phyloP scores from a whole-genome alignment of 352 stramenopile genomes.

The Aphanomyces invadans region DNA sequence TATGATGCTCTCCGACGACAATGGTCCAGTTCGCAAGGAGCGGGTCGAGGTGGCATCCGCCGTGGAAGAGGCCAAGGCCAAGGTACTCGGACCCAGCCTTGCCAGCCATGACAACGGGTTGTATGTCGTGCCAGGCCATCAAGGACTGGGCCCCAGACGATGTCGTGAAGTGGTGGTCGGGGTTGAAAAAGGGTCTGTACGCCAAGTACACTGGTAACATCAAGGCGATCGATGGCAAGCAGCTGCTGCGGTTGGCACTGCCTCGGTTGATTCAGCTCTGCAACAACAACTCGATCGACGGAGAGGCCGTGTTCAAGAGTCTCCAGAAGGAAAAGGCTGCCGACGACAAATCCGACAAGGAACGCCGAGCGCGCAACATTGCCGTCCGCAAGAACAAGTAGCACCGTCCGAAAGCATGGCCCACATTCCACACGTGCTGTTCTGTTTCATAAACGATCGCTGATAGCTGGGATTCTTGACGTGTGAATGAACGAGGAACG shows the following conservation, averaged over 20 bases:
- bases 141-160: slow-evolving; percentile 55
- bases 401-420: too few species aligned
- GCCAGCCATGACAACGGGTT: neutral
- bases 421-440: too few species aligned
- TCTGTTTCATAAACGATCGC: too few species aligned
- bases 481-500: too few species aligned
- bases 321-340: slow-evolving; percentile 44
- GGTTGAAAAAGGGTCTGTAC: slow-evolving; percentile 41
- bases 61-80: slow-evolving; percentile 31
- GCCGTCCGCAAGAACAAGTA: slow-evolving; percentile 26
- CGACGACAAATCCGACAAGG: slow-evolving; percentile 49
- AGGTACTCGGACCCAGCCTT: slow-evolving; percentile 8
- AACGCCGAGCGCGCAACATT: slow-evolving; percentile 40
- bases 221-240: slow-evolving; percentile 42
- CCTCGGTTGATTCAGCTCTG: slow-evolving; percentile 61
- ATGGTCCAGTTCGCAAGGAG: slow-evolving; percentile 40
- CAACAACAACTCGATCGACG: slow-evolving; percentile 46
- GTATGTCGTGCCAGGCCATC: slow-evolving; percentile 28
- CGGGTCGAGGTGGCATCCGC: slow-evolving; percentile 41
- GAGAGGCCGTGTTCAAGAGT: slow-evolving; percentile 48
- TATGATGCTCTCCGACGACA: slow-evolving; percentile 57
- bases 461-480: too few species aligned
- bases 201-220: slow-evolving; percentile 47
- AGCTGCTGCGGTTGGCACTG: slow-evolving; percentile 52
- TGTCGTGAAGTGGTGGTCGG: slow-evolving; percentile 46